A percentile compares a stretch with the other conserved stretches of the same genome.
Evolutionary conservation across 257 asterid genomes (phyloP).

Genomic region (Petunia secreta): DNA sequence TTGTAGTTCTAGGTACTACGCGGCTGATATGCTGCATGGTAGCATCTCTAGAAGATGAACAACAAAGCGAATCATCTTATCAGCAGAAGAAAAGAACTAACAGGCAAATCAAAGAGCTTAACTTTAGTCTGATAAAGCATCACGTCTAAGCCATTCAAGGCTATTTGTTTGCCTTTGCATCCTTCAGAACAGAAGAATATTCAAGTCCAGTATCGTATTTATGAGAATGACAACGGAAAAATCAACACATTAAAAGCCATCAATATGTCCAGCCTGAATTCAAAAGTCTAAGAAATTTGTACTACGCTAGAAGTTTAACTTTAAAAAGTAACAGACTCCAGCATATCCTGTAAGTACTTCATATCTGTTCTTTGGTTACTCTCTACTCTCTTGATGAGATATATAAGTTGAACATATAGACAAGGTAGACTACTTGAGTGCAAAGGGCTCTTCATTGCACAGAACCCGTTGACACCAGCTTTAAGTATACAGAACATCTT

Average conservation of each 20-base stretch:
- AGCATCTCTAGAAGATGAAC: conserved; percentile 48
- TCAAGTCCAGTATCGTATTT: background rate
- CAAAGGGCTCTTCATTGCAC: background rate
- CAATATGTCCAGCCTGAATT: background rate
- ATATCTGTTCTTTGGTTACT: background rate
- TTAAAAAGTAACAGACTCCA: conserved; percentile 7
- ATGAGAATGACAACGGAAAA: conserved; percentile 12
- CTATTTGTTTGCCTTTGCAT: conserved; percentile 3
- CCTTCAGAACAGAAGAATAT: background rate
- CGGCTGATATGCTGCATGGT: conserved; percentile 62
- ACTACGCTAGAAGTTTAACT: background rate
- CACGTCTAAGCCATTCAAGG: background rate
- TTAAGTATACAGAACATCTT: background rate
- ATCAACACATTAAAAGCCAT: conserved; percentile 1
- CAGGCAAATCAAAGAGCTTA: background rate
- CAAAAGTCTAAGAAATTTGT: conserved; percentile 9
- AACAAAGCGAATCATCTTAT: conserved; percentile 21
- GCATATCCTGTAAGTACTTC: background rate
- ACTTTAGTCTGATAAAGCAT: conserved; percentile 2
- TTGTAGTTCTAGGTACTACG: conserved; percentile 69
- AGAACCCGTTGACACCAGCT: background rate
- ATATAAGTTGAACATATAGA: conserved; percentile 8
- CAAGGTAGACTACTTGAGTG: background rate
- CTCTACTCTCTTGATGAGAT: conserved; percentile 8
- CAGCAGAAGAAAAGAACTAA: conserved; percentile 12